Evolutionary conservation across 176 grass and related monocot genomes (phyloP).

Genomic region (Miscanthus lutarioriparius): DNA sequence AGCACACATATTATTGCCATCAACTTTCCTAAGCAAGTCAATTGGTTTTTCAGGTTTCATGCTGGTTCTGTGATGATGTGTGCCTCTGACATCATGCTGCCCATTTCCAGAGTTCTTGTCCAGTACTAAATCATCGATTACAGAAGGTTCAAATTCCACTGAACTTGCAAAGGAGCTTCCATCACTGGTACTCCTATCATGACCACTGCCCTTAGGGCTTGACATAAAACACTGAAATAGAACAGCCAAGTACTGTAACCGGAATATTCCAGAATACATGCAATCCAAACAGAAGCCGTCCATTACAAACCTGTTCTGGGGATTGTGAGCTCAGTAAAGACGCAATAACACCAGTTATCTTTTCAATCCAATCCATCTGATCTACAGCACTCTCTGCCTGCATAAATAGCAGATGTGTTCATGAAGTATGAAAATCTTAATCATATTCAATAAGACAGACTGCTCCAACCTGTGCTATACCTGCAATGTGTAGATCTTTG

Average conservation of each 20-base stretch:
- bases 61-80: constrained; percentile 62
- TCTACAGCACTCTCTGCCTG: constrained; percentile 94
- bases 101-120: constrained; percentile 69
- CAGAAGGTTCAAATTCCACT: constrained; percentile 63
- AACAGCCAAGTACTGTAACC: constrained; percentile 24
- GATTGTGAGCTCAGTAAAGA: constrained; percentile 83
- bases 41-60: constrained; percentile 93
- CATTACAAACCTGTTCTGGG: constrained; percentile 71
- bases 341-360: constrained; percentile 97
- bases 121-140: constrained; percentile 54
- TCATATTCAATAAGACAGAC: constrained; percentile 29
- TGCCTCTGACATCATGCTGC: constrained; percentile 64
- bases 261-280: constrained; percentile 38
- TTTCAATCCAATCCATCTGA: constrained; percentile 99
- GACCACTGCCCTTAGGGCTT: constrained; percentile 58
- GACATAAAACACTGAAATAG: constrained; percentile 67
- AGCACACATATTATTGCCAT: constrained; percentile 80
- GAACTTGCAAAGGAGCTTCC: constrained; percentile 89
- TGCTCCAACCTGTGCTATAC: constrained; percentile 42
- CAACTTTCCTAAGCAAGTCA: constrained; percentile 75
- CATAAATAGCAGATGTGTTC: constrained; percentile 41
- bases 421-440: constrained; percentile 19
- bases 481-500: constrained; percentile 93
- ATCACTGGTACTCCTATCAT: constrained; percentile 68
- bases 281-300: constrained; percentile 17